A percentile compares a stretch with the other conserved stretches of the same genome.
phyloP scores from a whole-genome alignment of 768 basidiomycete species.

The Boletus subcaerulescens region DNA sequence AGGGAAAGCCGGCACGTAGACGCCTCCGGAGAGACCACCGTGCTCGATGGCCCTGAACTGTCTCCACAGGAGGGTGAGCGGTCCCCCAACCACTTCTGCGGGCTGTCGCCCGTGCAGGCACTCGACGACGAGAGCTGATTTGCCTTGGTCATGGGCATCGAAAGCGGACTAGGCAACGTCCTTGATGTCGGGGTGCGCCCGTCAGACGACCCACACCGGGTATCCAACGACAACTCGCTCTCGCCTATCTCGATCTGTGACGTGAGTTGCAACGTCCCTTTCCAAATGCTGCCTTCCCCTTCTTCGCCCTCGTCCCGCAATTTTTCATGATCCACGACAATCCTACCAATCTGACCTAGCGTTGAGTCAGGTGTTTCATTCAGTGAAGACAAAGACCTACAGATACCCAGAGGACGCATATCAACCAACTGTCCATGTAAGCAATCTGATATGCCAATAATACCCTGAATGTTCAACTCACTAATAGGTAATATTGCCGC shows the following conservation, averaged over 20 bases:
- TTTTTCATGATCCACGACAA: conserved; percentile 14
- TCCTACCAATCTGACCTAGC: conserved; percentile 13
- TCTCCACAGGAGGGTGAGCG: not conserved
- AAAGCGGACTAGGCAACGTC: not conserved
- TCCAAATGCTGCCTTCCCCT: not conserved
- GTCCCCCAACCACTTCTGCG: not conserved
- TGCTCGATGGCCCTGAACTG: not conserved
- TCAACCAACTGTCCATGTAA: conserved; percentile 17
- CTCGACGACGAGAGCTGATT: not conserved
- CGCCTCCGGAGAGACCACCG: not conserved
- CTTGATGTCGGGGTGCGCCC: not conserved
- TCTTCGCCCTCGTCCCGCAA: not conserved
- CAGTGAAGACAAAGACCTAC: conserved; percentile 6
- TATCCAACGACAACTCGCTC: not conserved
- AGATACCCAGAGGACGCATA: conserved; percentile 15
- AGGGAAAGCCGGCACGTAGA: not conserved
- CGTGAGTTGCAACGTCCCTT: conserved; percentile 12
- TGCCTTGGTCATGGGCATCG: not conserved
- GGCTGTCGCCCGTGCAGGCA: not conserved
- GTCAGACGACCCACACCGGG: not conserved
- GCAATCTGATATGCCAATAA: not conserved
- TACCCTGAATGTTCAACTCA: not conserved
- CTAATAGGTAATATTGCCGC: conserved; percentile 23
- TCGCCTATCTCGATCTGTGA: conserved; percentile 16
- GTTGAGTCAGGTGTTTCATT: not conserved